Evolutionary conservation across 148 eudicot species (phyloP).

Genomic region (Silene uniflora): DNA sequence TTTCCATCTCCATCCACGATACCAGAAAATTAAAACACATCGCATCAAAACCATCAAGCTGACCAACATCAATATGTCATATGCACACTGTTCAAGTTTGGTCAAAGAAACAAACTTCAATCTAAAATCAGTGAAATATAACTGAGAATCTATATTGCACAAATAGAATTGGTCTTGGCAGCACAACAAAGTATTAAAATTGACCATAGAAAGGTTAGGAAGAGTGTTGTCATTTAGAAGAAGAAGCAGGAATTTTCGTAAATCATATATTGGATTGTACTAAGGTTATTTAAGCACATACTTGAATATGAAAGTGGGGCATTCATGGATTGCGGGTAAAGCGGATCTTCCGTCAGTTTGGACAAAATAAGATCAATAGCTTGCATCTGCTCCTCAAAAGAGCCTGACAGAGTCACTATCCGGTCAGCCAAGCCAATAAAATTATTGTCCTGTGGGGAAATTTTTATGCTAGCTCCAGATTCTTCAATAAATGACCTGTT

Average conservation of each 20-base stretch:
- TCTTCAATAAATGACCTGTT: constrained; percentile 84
- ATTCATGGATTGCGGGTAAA: constrained; percentile 64
- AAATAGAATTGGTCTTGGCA: background rate
- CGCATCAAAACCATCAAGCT: background rate
- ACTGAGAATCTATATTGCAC: background rate
- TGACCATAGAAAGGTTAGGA: background rate
- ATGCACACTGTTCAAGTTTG: background rate
- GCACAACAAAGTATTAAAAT: background rate
- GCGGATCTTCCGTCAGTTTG: constrained; percentile 69
- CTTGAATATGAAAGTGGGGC: constrained; percentile 79
- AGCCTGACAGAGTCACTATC: constrained; percentile 72
- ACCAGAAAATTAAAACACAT: background rate
- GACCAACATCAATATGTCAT: background rate
- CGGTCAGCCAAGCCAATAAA: constrained; percentile 78
- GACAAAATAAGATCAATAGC: constrained; percentile 71
- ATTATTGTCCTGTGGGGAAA: constrained; percentile 80
- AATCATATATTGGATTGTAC: background rate
- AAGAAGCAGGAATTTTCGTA: background rate
- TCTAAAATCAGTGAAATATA: background rate
- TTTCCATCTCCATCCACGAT: background rate
- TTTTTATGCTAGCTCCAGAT: constrained; percentile 81
- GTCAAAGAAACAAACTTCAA: background rate
- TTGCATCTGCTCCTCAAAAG: constrained; percentile 69
- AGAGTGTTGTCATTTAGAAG: background rate
- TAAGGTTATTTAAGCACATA: constrained; percentile 20